Base-by-base conservation (phyloP, 1,284 basidiomycete genomes). In the Cutaneotrichosporon sp. region DNA sequence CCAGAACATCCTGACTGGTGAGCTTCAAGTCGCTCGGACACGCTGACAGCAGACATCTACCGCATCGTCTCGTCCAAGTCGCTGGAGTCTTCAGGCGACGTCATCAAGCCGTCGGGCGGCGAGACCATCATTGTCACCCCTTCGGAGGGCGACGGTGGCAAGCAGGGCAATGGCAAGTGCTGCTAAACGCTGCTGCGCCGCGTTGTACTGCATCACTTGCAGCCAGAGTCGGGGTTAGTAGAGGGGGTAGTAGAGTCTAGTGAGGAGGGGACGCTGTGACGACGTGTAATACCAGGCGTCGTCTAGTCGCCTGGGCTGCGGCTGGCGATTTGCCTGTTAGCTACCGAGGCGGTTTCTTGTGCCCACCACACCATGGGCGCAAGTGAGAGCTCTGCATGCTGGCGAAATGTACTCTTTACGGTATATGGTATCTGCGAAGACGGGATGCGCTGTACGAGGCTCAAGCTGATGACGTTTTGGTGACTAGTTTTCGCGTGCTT, bases 1-100 rank as follows among this genome's bases (percentile, higher is more conserved):
- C 89, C 94, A 98, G 82, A 95, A 89, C 73, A 98, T 97, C 77
- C 86, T 99, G 66, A 91, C 92, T 61, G 94, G 94, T 94, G 63
- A 68, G 87, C 16, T 32, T 36, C 8, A 18, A 21, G 7, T 22
- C 30, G 5, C 16, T 18, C 13, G 18, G 26, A 22, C 11, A 16
- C 40, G 34, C 56, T 58, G 21, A 60, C 65, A 47, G 42, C 71
- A 94, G 94, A 97, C 73, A 96, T 97, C 80, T 96, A 96, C 85
- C 90, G 89, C 76, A 92, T 97, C 76, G 92, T 93, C 55, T 96
- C 93, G 56, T 90, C 87, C 85, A 90, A 89, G 80, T 83, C 91
- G 42, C 87, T 97, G 68, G 94, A 96, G 76, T 89, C 90, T 66
- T 89, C 89, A 56, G 84, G 84, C 60, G 87, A 88, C 72, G 79